Conservation (phyloP, 139 green algal species). For the Chlorokybus atmophyticus region DNA sequence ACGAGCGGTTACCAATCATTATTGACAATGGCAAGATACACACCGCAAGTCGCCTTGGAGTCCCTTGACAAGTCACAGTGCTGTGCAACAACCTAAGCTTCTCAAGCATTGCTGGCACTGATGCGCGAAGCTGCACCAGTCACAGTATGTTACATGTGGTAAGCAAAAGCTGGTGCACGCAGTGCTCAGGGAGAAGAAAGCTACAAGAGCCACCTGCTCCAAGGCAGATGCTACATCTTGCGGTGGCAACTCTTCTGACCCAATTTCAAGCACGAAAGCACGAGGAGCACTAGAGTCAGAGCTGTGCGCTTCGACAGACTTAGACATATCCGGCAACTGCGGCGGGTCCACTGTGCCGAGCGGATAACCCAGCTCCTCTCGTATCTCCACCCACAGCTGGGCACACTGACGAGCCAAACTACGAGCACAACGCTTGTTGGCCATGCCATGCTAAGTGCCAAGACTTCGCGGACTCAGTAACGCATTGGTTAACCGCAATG, state of each 20-base stretch:
- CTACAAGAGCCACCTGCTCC: slow-evolving; percentile 65
- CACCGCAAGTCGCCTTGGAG: slow-evolving; percentile 69
- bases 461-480: too few species aligned
- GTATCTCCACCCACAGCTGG: slow-evolving; percentile 68
- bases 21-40: too few species aligned
- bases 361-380: slow-evolving; percentile 79
- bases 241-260: slow-evolving; percentile 92
- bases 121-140: slow-evolving; percentile 37
- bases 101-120: slow-evolving; percentile 56
- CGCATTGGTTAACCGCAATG: too few species aligned
- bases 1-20: too few species aligned
- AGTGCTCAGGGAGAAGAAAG: too few species aligned
- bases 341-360: slow-evolving; percentile 47
- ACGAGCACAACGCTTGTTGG: too few species aligned
- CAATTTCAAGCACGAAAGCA: slow-evolving; percentile 87
- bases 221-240: slow-evolving; percentile 62
- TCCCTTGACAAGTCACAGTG: slow-evolving; percentile 57
- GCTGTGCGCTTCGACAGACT: not conserved
- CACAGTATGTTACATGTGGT: too few species aligned
- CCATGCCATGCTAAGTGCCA: too few species aligned
- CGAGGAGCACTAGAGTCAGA: not conserved
- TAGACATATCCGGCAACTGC: not conserved
- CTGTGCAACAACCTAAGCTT: slow-evolving; percentile 56
- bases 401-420: slow-evolving; percentile 33
- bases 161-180: too few species aligned